Base-by-base conservation (phyloP, 768 basidiomycete genomes). In the Lepiota venenata region DNA sequence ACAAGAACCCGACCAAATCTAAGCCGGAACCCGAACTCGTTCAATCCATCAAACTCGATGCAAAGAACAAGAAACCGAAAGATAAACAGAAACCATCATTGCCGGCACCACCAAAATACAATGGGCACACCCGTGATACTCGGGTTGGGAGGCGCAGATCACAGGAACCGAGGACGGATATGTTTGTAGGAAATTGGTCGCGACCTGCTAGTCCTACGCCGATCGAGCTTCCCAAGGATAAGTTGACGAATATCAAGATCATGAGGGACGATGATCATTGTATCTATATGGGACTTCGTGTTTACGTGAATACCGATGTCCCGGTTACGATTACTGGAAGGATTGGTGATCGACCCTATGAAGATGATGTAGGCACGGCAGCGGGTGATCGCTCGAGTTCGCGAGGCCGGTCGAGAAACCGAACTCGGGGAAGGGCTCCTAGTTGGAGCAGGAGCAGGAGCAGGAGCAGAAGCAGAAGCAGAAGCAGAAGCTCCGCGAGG, bases 261-360 rank as follows among this genome's bases (percentile, higher is more conserved):
- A 59, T 53, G 40, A 67, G 62, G 14, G 65, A 65, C n/a, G 63
- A 69, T 22, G 64, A 75, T 4, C 71, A 77, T 56, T 69, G 72
- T 4, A 70, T 79, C 1, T 71, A 65, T 66, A 61, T 66, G 55
- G 75, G 62, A 39, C 67, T 65, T 61, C 71, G 69, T 63, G 75
- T 73, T 61, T 75, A 75, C 56, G 71, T 72, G 63, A 58, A 77
- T 66, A 64, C 78, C 67, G 76, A 75, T 68, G 59, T 74, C 63
- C 59, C 69, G 63, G 69, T 66, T 10, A 55, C 57, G 6, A 63
- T 74, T 4, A 61, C 63, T 20, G 70, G 70, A 4, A 64, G 58
- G 59, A 71, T 61, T 69, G 77, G 62, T 71, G 74, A 56, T 11
- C 25, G 11, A 25, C 25, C n/a, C 5, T 11, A 25, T 44, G 63